Percentiles rank a stretch among this genome's conserved stretches.
Conservation (phyloP, 2,329 filamentous ascomycete species). For the Ramularia endophylla region DNA sequence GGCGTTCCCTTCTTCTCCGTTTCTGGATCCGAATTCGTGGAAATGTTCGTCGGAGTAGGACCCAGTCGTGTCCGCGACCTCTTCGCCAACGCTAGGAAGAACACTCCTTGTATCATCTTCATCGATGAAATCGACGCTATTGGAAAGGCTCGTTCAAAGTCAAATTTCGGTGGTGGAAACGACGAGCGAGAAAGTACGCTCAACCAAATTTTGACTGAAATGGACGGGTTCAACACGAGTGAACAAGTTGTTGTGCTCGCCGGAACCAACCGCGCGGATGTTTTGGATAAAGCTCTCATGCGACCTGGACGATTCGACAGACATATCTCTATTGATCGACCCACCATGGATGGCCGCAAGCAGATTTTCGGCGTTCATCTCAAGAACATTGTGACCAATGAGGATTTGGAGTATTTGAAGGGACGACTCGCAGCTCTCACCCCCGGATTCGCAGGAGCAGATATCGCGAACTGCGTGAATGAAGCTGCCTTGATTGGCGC, state of each 20-base stretch:
- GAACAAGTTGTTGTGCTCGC: slow-evolving; percentile 96
- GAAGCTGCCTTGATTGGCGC: slow-evolving; percentile 95
- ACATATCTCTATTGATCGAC: slow-evolving; percentile 90
- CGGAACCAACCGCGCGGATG: slow-evolving; percentile 91
- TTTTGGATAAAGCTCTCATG: slow-evolving; percentile 93
- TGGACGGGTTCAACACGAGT: slow-evolving; percentile 97
- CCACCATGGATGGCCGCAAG: slow-evolving; percentile 93
- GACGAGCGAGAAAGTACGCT: slow-evolving; percentile 95
- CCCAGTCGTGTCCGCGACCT: slow-evolving; percentile 91
- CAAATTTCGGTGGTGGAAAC: slow-evolving; percentile 81
- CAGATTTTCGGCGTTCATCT: slow-evolving; percentile 96
- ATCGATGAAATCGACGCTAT: slow-evolving; percentile 99
- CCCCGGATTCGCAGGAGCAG: slow-evolving; percentile 92
- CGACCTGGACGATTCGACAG: slow-evolving; percentile 94
- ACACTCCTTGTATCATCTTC: slow-evolving; percentile 97
- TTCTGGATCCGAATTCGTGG: slow-evolving; percentile 96
- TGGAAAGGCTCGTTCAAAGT: slow-evolving; percentile 79
- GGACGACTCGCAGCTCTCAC: slow-evolving; percentile 88
- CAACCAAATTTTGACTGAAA: slow-evolving; percentile 97
- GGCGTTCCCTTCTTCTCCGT: slow-evolving; percentile 97
- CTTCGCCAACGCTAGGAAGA: slow-evolving; percentile 91
- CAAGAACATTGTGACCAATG: slow-evolving; percentile 87
- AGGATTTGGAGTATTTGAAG: slow-evolving; percentile 80
- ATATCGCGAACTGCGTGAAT: slow-evolving; percentile 98
- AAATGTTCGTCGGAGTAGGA: slow-evolving; percentile 99